Conservation (phyloP, 495 filamentous ascomycete genomes). For the Entonaema liquescens region DNA sequence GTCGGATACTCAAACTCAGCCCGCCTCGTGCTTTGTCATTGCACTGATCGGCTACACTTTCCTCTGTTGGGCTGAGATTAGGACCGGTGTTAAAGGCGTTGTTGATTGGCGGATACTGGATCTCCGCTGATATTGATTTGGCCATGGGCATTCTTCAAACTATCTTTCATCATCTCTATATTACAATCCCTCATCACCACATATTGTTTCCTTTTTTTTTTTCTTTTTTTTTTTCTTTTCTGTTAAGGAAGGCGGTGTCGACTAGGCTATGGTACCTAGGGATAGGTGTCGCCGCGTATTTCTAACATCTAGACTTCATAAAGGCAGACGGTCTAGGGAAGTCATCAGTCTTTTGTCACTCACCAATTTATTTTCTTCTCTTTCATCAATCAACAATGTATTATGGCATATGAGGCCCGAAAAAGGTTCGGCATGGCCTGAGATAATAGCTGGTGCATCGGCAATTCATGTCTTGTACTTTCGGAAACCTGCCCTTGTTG, state of each 20-base stretch:
- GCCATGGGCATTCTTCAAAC: conserved; percentile 2
- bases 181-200: not conserved
- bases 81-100: conserved; percentile 30
- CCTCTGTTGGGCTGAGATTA: conserved; percentile 11
- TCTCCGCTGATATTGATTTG: conserved; percentile 10
- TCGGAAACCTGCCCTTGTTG: conserved; percentile 16
- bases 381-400: conserved; percentile 35
- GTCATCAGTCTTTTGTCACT: conserved; percentile 21
- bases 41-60: conserved; percentile 19
- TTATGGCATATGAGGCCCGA: conserved; percentile 36
- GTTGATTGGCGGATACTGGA: not conserved
- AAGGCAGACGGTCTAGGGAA: conserved; percentile 20
- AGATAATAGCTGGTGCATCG: conserved; percentile 27
- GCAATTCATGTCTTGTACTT: conserved; percentile 23
- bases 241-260: conserved; percentile 21
- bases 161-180: conserved; percentile 12
- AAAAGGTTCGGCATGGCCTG: conserved; percentile 28
- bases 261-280: conserved; percentile 34
- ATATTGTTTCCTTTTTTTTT: conserved; percentile 25
- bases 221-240: conserved; percentile 30
- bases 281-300: conserved; percentile 38
- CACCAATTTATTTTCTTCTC: conserved; percentile 12
- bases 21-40: conserved; percentile 17
- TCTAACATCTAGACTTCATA: conserved; percentile 44
- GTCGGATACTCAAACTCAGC: conserved; percentile 59